Evolutionary conservation across 2,329 filamentous ascomycete species (phyloP), one percentile per base, ranked within the genome.

Genomic region (Epicoccum sorghinum): DNA sequence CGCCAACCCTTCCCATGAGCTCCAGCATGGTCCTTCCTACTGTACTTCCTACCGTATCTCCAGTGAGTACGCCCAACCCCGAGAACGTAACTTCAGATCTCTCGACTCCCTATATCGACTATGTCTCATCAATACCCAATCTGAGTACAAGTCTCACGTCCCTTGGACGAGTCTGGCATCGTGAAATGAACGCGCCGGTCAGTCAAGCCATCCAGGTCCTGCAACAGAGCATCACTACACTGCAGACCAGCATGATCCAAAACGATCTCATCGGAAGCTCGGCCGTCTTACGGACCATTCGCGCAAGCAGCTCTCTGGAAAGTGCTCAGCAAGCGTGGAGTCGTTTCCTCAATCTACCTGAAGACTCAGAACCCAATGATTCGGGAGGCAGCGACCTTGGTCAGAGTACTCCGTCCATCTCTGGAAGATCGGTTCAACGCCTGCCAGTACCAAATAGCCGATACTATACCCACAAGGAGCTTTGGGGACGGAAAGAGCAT

Each of bases 151-250:
- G 66, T 3, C 58, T 74, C 3, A 68, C 52, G 18, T 60, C 68
- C 7, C 69, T 71, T 22, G 73, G 73, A 32, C 68, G 66, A 4
- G 48, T 67, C 44, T 74, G 69, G 62, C 75, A 76, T 57, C 62
- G 65, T 12, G 75, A 77, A 55, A 62, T 71, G 64, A 76, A 76
- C 58, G 41, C 50, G 1, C 72, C 74, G 0, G 64, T 76, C 41
- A 67, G 60, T 37, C 57, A 63, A n/a, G 65, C 67, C 33, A 69
- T 76, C 32, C 55, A 58, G 9, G 61, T 57, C 3, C 59, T 76
- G 3, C 61, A 74, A 24, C 63, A 69, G 41, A 58, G 63, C 18
- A 60, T 76, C 10, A 61, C 65, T 2, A 58, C 57, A 4, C 69
- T 75, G 37, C 69, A 71, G 18, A 57, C 66, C 3, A 58, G 67